These are phyloP conservation scores for Exophiala aquamarina DNA, from an alignment of 2,329 filamentous ascomycete species.

Conservation along the genomic window DNA sequence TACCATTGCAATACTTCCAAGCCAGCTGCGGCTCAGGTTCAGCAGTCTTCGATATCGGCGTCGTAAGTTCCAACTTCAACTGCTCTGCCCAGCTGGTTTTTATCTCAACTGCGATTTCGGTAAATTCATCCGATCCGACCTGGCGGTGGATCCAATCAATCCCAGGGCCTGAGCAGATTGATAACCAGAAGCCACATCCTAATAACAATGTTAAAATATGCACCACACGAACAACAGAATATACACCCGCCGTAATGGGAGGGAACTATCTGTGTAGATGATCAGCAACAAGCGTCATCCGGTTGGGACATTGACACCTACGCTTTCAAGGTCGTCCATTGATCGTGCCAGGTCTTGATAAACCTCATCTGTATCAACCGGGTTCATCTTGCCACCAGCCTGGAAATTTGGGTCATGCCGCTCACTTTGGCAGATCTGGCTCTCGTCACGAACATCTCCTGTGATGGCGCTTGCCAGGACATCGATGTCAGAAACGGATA, in stretches of 20 bases:
- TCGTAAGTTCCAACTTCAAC: not conserved
- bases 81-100: not conserved
- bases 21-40: slow-evolving; percentile 3
- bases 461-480: too few species aligned
- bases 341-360: too few species aligned
- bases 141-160: slow-evolving; percentile 1
- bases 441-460: too few species aligned
- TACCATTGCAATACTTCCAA: slow-evolving; percentile 7
- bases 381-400: too few species aligned
- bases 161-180: slow-evolving; percentile 6
- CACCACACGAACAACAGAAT: not conserved
- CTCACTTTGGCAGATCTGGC: too few species aligned
- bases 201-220: not conserved
- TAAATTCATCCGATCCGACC: slow-evolving; percentile 2
- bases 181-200: slow-evolving; percentile 5
- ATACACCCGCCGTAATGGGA: slow-evolving; percentile 2
- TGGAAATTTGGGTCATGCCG: too few species aligned
- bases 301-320: too few species aligned
- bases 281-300: too few species aligned
- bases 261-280: not conserved
- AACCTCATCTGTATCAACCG: too few species aligned
- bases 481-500: too few species aligned
- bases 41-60: not conserved
- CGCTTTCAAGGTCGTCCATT: too few species aligned
- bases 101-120: slow-evolving; percentile 1